Evolutionary conservation across 2,329 filamentous ascomycete species (phyloP), one percentile per base, ranked within the genome.

Genomic region (Trichoderma sp.): DNA sequence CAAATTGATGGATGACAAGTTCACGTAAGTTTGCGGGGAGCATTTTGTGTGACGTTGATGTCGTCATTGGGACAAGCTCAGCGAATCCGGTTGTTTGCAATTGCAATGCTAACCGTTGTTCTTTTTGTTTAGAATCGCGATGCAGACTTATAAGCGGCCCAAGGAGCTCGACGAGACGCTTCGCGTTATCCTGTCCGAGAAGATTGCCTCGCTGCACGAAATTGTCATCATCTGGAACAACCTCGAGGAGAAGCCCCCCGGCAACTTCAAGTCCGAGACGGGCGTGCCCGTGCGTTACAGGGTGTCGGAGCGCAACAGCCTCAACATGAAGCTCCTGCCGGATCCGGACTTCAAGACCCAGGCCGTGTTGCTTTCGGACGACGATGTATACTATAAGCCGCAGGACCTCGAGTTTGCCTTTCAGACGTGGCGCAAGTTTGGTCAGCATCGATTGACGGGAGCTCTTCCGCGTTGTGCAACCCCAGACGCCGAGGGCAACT

Each of bases 391-490:
- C 71, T 78, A 76, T 68, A 70, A 74, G 57, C 76, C 76, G 12
- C 30, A 58, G 5, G 77, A 79, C 51, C 72, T 78, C 21, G 76
- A 78, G 8, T 78, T 76, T 30, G 76, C 75, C 14, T 78, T 79
- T 72, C 75, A 77, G 39, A 74, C 73, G 12, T 78, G 77, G 77
- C 76, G 72, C 56, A 67, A 71, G 43, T 73, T 73, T 51, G 72
- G 72, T 14, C 72, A 58, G 74, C n/a, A 73, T n/a, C 68, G 72
- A 47, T 57, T 73, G 43, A 73, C 72, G 9, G 72, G 72, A 15
- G 72, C 72, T 14, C 69, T 83, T 11, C 76, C 81, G 4, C 81
- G 82, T n/a, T 83, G 82, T 72, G 75, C 78, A 6, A 73, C 72
- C 1, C 71, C 76, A 21, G 75, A 78, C 26, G 70, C 74, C 5